Base-by-base conservation (phyloP, 208 protist genomes). In the Spongospora subterranea region DNA sequence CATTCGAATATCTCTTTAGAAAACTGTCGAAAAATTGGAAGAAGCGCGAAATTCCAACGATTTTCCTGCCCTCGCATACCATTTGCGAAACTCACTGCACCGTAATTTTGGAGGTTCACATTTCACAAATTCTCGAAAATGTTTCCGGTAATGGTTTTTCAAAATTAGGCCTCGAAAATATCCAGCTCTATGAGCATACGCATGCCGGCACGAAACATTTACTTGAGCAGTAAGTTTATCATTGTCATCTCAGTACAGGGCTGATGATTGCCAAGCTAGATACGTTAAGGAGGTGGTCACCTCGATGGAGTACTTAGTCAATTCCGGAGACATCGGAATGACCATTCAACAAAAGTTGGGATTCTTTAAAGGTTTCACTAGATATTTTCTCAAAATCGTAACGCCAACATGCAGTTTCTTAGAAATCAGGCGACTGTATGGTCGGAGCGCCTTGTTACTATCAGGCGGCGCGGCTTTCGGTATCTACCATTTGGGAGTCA, bases 401-500 rank as follows among this genome's bases (percentile, higher is more conserved):
- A 60, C 6, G 6, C 50, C 6, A 6, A 29, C 13, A 60, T 24
- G 6, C 50, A 29, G 71, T 35, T n/a, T 35, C 35, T 6, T 82
- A 82, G 71, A 82, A 43, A 35, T 82, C n/a, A 35, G 71, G 71
- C 71, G 40, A 13, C n/a, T 82, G 71, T 82, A 39, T 43, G 71
- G 71, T n/a, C 71, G 40, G 6, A 82, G 35, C 13, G 71, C 71
- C 35, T 43, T 82, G 71, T 43, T 82, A 35, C 71, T 82, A 43
- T 82, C 71, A 43, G 71, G 71, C 6, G 71, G 71, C 35, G 71
- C 71, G 17, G 35, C 40, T 35, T 82, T 82, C n/a, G 88, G 88
- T n/a, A 6, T 89, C 13, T 89, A 76, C 88, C 88, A 89, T 89
- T n/a, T 89, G 1, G 88, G 88, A 32, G 88, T 89, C 88, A 32